Base-by-base conservation (phyloP, 352 stramenopile species). In the Aphanomyces astaci region DNA sequence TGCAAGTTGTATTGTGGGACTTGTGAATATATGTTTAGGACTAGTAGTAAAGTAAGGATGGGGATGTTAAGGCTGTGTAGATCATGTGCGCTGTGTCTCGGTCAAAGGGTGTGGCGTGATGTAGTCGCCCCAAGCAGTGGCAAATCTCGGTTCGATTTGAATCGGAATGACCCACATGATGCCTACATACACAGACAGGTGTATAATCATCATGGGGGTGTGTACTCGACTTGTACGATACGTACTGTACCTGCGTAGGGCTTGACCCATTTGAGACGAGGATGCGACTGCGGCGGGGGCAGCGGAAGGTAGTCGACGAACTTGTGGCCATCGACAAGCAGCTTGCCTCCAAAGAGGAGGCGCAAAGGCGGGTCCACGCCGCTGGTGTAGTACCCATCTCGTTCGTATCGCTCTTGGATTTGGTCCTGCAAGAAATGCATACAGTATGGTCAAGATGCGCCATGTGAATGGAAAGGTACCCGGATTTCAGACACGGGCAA, bases 391-490 rank as follows among this genome's bases (percentile, higher is more conserved):
- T 32, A 36, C 17, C 55, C 55, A 7, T 31, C 36, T 22, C 15
- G 5, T 25, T 43, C 55, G 28, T 64, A 64, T 36, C 55, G 55
- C 55, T 64, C 55, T 64, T 64, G 55, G 25, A 64, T 64, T 64
- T 64, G 55, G 25, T 64, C 55, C 55, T 64, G 39, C 33, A 5
- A 25, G 4, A 43, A 17, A 15, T 5, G 25, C 10, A 22, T 10
- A 30, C 36, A 43, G 7, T 7, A 43, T 43, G 36, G 15, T 15
- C 36, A n/a, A n/a, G n/a, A 46, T 15, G n/a, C n/a, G 25, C 11
- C 36, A n/a, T 19, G 11, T 19, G 0, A 7, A n/a, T 15, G 11
- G 11, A 15, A 45, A 31, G 30, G 55, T 45, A 64, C 55, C 13
- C 55, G 55, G 10, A 64, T 64, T 28, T 64, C 55, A 30, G 55